Evolutionary conservation across 164 flowering plant species (phyloP).

Genomic region (Piper longum): DNA sequence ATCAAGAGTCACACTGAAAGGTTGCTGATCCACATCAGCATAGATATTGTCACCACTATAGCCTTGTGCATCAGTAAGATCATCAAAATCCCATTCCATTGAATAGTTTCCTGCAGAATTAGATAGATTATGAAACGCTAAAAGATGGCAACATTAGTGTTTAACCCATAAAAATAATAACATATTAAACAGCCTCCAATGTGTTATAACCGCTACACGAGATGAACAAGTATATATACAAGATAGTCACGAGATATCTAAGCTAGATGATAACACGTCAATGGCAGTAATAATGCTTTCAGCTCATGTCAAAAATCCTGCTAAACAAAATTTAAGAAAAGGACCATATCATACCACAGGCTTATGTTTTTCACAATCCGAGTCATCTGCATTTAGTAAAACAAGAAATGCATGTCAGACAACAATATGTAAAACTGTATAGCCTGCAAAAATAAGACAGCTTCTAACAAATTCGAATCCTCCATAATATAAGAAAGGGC

Average conservation of each 20-base stretch:
- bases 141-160: too few relatives aligned
- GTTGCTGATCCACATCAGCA: conserved; percentile 14
- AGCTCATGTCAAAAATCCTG: background rate
- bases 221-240: background rate
- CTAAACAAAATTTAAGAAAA: background rate
- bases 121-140: background rate
- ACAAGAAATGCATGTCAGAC: background rate
- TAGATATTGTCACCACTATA: conserved; percentile 12
- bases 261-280: background rate
- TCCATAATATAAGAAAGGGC: background rate
- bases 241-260: background rate
- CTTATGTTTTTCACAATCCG: background rate
- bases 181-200: too few relatives aligned
- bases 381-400: background rate
- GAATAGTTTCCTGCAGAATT: conserved; percentile 35
- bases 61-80: too few relatives aligned
- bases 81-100: conserved; percentile 49
- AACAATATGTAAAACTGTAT: too few relatives aligned
- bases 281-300: background rate
- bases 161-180: background rate
- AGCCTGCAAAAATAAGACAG: background rate
- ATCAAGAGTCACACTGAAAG: background rate
- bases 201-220: too few relatives aligned
- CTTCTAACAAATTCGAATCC: background rate
- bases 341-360: background rate